Evolutionary conservation across 257 asterid genomes (phyloP).

Genomic region (Gentiana macrophylla): DNA sequence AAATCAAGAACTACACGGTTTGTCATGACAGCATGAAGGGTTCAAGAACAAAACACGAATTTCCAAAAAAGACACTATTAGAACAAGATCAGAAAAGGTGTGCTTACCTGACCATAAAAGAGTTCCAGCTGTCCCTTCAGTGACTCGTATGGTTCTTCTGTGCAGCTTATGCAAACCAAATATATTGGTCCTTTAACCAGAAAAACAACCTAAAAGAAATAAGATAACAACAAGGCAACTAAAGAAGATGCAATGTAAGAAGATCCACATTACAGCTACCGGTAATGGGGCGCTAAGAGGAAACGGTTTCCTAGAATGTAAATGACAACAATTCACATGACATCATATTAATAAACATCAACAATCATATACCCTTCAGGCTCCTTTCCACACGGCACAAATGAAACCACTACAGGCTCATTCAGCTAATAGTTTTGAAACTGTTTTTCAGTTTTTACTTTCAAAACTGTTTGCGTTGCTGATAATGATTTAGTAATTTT

Average conservation of each 20-base stretch:
- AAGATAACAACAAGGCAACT: not conserved
- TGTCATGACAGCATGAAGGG: not conserved
- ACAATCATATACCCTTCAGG: too few relatives aligned
- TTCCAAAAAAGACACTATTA: not conserved
- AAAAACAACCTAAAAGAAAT: slow-evolving; percentile 65
- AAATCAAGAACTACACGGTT: not conserved
- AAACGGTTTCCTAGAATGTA: too few relatives aligned
- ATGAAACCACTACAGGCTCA: too few relatives aligned
- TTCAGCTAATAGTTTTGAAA: too few relatives aligned
- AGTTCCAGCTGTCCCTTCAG: slow-evolving; percentile 86
- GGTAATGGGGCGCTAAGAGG: too few relatives aligned
- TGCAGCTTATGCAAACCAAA: slow-evolving; percentile 97
- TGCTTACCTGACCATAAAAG: slow-evolving; percentile 74
- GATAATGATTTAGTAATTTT: too few relatives aligned
- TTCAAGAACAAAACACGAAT: not conserved
- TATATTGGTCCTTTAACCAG: slow-evolving; percentile 97
- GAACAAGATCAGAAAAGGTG: not conserved
- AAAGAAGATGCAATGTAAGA: not conserved
- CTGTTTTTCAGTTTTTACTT: too few relatives aligned
- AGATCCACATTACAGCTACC: too few relatives aligned
- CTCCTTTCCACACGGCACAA: too few relatives aligned
- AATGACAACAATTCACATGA: too few relatives aligned
- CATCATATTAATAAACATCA: too few relatives aligned
- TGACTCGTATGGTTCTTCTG: slow-evolving; percentile 89
- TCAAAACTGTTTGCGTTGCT: too few relatives aligned